Percentiles rank a stretch among this genome's conserved stretches.
Evolutionary conservation across 2,329 filamentous ascomycete species (phyloP).

Genomic region (Thermothelomyces thermophilus): DNA sequence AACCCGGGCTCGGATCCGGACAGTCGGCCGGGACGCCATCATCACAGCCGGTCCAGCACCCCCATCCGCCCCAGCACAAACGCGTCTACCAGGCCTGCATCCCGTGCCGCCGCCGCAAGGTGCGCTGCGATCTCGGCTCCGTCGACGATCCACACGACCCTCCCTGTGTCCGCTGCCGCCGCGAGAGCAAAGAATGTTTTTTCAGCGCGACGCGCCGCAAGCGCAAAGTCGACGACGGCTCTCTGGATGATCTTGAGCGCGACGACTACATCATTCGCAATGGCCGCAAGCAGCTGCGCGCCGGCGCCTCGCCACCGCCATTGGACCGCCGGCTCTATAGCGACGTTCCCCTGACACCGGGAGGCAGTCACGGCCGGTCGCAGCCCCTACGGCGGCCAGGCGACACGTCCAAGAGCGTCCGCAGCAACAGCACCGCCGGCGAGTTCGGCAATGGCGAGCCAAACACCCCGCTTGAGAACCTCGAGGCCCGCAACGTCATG

Average conservation of each 20-base stretch:
- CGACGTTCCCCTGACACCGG: slow-evolving; percentile 56
- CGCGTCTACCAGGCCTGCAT: slow-evolving; percentile 60
- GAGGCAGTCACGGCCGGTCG: slow-evolving; percentile 57
- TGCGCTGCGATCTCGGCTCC: slow-evolving; percentile 58
- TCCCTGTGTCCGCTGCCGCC: slow-evolving; percentile 85
- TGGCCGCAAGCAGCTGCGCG: slow-evolving; percentile 60
- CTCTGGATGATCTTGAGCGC: slow-evolving; percentile 42
- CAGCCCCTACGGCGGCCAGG: slow-evolving; percentile 61
- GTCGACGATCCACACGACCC: slow-evolving; percentile 93
- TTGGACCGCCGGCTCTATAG: slow-evolving; percentile 42
- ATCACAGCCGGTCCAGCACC: slow-evolving; percentile 6
- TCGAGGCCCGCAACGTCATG: slow-evolving; percentile 60
- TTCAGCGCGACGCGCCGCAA: slow-evolving; percentile 94
- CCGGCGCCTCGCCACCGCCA: slow-evolving; percentile 37
- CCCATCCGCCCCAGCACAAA: slow-evolving; percentile 43
- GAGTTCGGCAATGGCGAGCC: slow-evolving; percentile 46
- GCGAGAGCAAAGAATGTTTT: slow-evolving; percentile 94
- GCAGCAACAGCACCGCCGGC: slow-evolving; percentile 30
- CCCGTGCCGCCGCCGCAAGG: slow-evolving; percentile 55
- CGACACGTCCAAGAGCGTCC: slow-evolving; percentile 32
- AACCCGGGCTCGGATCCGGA: slow-evolving; percentile 10
- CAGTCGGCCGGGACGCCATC: slow-evolving; percentile 15
- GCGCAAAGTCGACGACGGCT: slow-evolving; percentile 55
- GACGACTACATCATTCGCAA: slow-evolving; percentile 68
- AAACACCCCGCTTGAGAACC: slow-evolving; percentile 57